A percentile compares a stretch with the other conserved stretches of the same genome.
phyloP scores from a whole-genome alignment of 805 yeast species.

The Priceomyces melissophilus region DNA sequence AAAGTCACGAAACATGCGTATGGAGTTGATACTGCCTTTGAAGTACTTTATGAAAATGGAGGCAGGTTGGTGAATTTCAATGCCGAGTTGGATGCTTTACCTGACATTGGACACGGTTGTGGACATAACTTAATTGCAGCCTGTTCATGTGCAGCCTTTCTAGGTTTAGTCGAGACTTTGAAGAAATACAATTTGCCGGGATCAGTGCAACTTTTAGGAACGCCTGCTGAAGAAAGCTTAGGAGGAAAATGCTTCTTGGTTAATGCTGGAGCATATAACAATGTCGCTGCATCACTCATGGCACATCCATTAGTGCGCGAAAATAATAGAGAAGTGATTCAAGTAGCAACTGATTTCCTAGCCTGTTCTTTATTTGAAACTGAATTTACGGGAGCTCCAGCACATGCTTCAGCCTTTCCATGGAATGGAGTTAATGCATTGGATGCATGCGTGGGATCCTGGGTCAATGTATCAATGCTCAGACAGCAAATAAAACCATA shows the following conservation, averaged over 20 bases:
- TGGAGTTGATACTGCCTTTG: conserved; percentile 20
- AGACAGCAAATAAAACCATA: conserved; percentile 23
- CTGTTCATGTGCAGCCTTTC: conserved; percentile 15
- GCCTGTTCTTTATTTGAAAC: conserved; percentile 12
- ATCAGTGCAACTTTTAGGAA: conserved; percentile 22
- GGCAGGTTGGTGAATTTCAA: conserved; percentile 15
- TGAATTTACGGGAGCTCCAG: conserved; percentile 20
- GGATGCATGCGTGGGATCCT: conserved; percentile 22
- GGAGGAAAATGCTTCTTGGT: conserved; percentile 21
- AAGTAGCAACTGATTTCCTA: conserved; percentile 12
- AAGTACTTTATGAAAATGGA: conserved; percentile 9
- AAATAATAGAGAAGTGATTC: not conserved
- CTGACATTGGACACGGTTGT: conserved; percentile 26
- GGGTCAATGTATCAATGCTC: conserved; percentile 20
- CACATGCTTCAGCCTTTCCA: conserved; percentile 26
- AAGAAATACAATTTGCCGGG: conserved; percentile 17
- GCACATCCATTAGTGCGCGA: conserved; percentile 16
- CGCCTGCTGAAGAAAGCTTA: conserved; percentile 27
- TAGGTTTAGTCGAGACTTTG: conserved; percentile 16
- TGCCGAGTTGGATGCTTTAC: conserved; percentile 25
- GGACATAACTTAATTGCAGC: conserved; percentile 26
- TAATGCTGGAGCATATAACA: conserved; percentile 22
- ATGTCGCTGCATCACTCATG: conserved; percentile 21
- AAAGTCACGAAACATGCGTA: conserved; percentile 18
- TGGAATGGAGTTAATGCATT: conserved; percentile 26